phyloP scores from a whole-genome alignment of 2,329 filamentous ascomycete genomes.

The Ophiostoma sp. region DNA sequence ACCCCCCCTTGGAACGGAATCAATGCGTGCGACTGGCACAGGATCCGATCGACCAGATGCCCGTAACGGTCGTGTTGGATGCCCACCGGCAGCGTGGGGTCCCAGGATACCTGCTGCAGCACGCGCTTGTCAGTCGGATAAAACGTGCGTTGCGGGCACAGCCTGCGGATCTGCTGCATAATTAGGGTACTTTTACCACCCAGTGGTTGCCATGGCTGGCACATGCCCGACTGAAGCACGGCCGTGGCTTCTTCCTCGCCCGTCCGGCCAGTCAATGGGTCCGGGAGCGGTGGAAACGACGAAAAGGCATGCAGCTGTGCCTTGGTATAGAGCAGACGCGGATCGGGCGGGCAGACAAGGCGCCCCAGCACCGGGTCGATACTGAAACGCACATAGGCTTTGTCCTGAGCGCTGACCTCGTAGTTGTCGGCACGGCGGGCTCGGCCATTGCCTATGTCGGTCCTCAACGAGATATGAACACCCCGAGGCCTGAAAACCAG shows the following conservation, averaged over 20 bases:
- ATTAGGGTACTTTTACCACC: not conserved
- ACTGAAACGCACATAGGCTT: conserved; percentile 44
- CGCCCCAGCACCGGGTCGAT: conserved; percentile 52
- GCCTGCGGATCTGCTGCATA: conserved; percentile 27
- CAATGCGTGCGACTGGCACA: conserved; percentile 28
- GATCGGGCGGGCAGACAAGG: conserved; percentile 53
- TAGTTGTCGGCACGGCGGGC: conserved; percentile 26
- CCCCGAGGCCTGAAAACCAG: conserved; percentile 32
- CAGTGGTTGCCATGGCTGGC: conserved; percentile 45
- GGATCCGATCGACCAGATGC: conserved; percentile 31
- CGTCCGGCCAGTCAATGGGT: conserved; percentile 52
- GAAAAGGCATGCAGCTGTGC: conserved; percentile 57
- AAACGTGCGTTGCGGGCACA: conserved; percentile 34
- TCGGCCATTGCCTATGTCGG: not conserved
- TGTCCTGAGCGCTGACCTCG: conserved; percentile 27
- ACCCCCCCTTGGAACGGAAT: not conserved
- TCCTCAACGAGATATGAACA: conserved; percentile 40
- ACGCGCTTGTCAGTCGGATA: conserved; percentile 35
- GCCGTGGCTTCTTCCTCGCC: conserved; percentile 56
- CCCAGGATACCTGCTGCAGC: conserved; percentile 37
- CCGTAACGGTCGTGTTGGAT: conserved; percentile 38
- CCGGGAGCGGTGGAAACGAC: conserved; percentile 48
- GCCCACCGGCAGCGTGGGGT: conserved; percentile 29
- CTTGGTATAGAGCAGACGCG: conserved; percentile 49
- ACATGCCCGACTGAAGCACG: conserved; percentile 44